phyloP scores from a whole-genome alignment of 345 rosid genomes.

The Boechera stricta region DNA sequence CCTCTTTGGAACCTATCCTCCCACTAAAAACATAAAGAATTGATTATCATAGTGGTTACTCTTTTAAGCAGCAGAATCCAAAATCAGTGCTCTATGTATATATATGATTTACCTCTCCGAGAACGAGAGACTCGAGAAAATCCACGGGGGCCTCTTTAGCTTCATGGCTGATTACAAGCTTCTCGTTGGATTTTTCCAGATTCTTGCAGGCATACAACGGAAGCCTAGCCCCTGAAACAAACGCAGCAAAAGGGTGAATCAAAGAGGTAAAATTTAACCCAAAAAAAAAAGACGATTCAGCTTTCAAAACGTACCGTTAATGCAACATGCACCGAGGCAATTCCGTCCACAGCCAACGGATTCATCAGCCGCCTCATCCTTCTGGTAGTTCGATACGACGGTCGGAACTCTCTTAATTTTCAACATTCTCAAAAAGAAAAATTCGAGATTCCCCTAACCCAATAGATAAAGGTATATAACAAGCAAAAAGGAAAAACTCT shows the following conservation, averaged over 20 bases:
- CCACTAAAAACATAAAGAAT: slow-evolving; percentile 51
- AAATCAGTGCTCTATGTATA: neutral
- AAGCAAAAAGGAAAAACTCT: neutral
- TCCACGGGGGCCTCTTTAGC: slow-evolving; percentile 62
- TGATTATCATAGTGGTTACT: neutral
- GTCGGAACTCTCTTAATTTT: slow-evolving; percentile 89
- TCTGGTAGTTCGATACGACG: slow-evolving; percentile 93
- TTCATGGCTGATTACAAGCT: slow-evolving; percentile 35
- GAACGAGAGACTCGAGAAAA: slow-evolving; percentile 87
- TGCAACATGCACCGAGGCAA: slow-evolving; percentile 84
- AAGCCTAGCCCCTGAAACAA: slow-evolving; percentile 71
- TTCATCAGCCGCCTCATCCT: slow-evolving; percentile 71
- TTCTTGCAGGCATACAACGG: slow-evolving; percentile 84
- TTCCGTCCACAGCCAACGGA: slow-evolving; percentile 85
- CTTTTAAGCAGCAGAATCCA: neutral
- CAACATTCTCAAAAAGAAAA: slow-evolving; percentile 39
- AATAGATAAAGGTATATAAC: neutral
- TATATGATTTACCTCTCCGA: slow-evolving; percentile 68
- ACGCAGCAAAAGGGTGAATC: neutral
- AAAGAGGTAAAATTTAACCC: neutral
- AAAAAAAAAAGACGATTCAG: neutral
- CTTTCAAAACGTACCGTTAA: slow-evolving; percentile 59
- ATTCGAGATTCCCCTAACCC: slow-evolving; percentile 3
- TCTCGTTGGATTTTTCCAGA: slow-evolving; percentile 43
- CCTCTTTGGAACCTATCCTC: slow-evolving; percentile 94